Evolutionary conservation across 345 rosid genomes (phyloP).

Genomic region (Bruguiera gymnorhiza): DNA sequence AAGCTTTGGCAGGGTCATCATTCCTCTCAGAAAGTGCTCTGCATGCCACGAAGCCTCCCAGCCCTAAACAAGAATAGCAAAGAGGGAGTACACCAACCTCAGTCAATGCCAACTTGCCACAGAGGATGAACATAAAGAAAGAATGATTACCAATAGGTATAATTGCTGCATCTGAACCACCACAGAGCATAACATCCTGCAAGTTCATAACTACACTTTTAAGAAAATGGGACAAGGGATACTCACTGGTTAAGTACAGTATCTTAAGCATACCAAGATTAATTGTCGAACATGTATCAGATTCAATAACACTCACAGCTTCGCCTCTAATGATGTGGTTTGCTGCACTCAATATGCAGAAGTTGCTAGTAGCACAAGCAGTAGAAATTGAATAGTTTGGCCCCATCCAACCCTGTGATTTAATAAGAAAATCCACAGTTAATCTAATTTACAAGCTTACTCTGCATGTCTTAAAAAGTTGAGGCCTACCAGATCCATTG

Average conservation of each 20-base stretch:
- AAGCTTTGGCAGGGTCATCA: conserved; percentile 83
- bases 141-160: conserved; percentile 63
- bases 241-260: not conserved
- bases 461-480: conserved; percentile 12
- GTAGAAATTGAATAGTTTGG: conserved; percentile 85
- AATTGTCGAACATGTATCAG: conserved; percentile 13
- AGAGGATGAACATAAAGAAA: conserved; percentile 1
- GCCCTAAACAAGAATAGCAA: conserved; percentile 20
- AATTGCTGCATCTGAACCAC: conserved; percentile 78
- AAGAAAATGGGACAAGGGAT: conserved; percentile 1
- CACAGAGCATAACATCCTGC: conserved; percentile 88
- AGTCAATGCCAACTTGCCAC: conserved; percentile 7
- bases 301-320: conserved; percentile 61
- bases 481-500: conserved; percentile 73
- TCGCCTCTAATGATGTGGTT: conserved; percentile 81
- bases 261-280: not conserved
- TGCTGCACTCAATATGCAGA: conserved; percentile 76
- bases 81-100: conserved; percentile 12
- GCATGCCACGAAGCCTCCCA: conserved; percentile 97
- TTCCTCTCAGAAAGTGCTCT: conserved; percentile 90
- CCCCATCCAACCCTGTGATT: conserved; percentile 87
- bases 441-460: conserved; percentile 7
- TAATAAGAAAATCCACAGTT: conserved; percentile 13
- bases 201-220: conserved; percentile 19
- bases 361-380: conserved; percentile 88